phyloP scores from a whole-genome alignment of 495 filamentous ascomycete genomes.

The Penicillium mononematosum region DNA sequence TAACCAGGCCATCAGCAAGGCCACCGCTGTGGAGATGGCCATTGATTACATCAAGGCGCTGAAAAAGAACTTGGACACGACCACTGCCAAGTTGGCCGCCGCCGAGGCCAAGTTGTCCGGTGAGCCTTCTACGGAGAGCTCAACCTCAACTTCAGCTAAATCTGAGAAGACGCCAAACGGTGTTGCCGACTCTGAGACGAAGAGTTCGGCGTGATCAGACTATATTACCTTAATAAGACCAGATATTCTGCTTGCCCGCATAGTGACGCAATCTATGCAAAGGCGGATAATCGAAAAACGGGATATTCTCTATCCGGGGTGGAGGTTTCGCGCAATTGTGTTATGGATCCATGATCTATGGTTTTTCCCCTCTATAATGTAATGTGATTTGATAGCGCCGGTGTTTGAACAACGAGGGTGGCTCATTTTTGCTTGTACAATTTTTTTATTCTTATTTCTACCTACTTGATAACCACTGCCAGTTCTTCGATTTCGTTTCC shows the following conservation, averaged over 20 bases:
- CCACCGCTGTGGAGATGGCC: slow-evolving; percentile 91
- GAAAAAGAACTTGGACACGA: slow-evolving; percentile 68
- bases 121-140: not conserved
- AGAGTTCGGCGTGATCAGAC: not conserved
- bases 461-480: not conserved
- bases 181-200: not conserved
- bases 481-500: not conserved
- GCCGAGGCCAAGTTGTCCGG: slow-evolving; percentile 50
- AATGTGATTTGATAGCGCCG: slow-evolving; percentile 17
- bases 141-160: not conserved
- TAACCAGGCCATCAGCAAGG: slow-evolving; percentile 76
- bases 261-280: not conserved
- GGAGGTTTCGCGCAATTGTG: slow-evolving; percentile 5
- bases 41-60: slow-evolving; percentile 92
- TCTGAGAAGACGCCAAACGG: not conserved
- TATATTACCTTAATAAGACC: not conserved
- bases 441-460: not conserved
- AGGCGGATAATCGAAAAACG: not conserved
- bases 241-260: not conserved
- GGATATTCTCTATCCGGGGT: not conserved
- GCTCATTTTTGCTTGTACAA: slow-evolving; percentile 1
- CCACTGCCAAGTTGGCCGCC: slow-evolving; percentile 60
- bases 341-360: slow-evolving; percentile 11
- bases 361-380: not conserved
- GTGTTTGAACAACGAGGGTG: slow-evolving; percentile 13